phyloP scores from a whole-genome alignment of 202 grass and related monocot species.

The Zizania palustris region DNA sequence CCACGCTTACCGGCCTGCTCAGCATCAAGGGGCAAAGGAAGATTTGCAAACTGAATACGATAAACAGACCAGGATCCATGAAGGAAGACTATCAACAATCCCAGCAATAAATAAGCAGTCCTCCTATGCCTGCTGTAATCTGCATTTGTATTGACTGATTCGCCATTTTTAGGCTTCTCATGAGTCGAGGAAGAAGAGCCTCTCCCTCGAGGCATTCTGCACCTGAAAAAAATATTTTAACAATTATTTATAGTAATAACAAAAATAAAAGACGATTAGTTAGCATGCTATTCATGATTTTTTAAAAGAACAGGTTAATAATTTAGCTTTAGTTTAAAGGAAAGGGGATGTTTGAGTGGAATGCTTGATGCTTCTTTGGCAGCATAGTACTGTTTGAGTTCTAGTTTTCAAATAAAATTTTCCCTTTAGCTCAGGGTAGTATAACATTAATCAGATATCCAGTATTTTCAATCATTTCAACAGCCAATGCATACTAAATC shows the following conservation, averaged over 20 bases:
- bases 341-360: neutral
- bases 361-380: neutral
- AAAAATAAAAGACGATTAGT: neutral
- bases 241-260: neutral
- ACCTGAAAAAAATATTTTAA: slow-evolving; percentile 21
- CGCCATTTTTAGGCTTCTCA: slow-evolving; percentile 38
- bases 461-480: neutral
- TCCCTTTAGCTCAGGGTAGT: neutral
- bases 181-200: slow-evolving; percentile 36
- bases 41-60: slow-evolving; percentile 64
- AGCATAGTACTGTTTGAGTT: neutral
- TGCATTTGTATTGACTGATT: slow-evolving; percentile 33
- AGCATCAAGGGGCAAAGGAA: slow-evolving; percentile 72
- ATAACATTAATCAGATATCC: neutral
- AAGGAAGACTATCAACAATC: slow-evolving; percentile 71
- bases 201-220: slow-evolving; percentile 49
- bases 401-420: slow-evolving; percentile 9
- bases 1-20: slow-evolving; percentile 82
- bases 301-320: neutral
- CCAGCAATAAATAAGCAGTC: slow-evolving; percentile 66
- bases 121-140: slow-evolving; percentile 50
- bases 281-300: neutral
- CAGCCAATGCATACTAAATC: slow-evolving; percentile 7
- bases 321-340: neutral
- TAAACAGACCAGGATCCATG: slow-evolving; percentile 87